Evolutionary conservation across 305 asterid species (phyloP).

Genomic region (Nicotiana rustica): DNA sequence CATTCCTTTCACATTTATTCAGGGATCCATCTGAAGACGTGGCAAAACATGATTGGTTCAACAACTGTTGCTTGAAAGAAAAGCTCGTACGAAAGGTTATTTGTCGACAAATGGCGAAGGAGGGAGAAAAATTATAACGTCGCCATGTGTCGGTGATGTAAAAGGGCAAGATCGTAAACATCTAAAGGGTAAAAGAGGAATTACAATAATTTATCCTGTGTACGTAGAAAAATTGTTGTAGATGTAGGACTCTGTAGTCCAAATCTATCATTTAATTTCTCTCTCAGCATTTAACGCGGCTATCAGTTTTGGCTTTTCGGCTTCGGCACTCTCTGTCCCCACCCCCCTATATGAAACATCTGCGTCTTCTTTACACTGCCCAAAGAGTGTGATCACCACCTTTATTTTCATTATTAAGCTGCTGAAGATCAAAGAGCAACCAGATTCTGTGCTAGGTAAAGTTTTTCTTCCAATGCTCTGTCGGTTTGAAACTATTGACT

Average conservation of each 20-base stretch:
- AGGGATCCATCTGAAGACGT: neutral
- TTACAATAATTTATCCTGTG: neutral
- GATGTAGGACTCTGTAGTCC: neutral
- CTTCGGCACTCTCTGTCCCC: conserved; percentile 9
- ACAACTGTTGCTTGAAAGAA: neutral
- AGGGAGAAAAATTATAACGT: neutral
- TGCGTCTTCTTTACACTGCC: conserved; percentile 1
- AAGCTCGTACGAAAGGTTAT: neutral
- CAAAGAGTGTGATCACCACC: conserved; percentile 19
- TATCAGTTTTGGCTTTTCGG: conserved; percentile 26
- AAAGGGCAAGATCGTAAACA: neutral
- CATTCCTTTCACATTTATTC: neutral
- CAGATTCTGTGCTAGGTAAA: conserved; percentile 15
- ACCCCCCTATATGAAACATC: neutral
- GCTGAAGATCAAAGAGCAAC: conserved; percentile 12
- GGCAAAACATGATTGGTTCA: neutral
- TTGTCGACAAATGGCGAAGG: neutral
- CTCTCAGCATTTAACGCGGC: conserved; percentile 25
- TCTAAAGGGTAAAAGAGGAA: conserved; percentile 5
- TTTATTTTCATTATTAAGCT: neutral
- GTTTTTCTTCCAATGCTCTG: neutral
- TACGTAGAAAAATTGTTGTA: conserved; percentile 14
- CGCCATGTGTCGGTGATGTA: conserved; percentile 30
- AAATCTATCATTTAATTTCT: conserved; percentile 9
- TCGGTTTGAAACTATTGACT: neutral